Percentiles rank a stretch among this genome's conserved stretches.
These are phyloP conservation scores for Sugiyamaella japonica DNA, from an alignment of 1,139 yeast genomes.

Conservation along the genomic window DNA sequence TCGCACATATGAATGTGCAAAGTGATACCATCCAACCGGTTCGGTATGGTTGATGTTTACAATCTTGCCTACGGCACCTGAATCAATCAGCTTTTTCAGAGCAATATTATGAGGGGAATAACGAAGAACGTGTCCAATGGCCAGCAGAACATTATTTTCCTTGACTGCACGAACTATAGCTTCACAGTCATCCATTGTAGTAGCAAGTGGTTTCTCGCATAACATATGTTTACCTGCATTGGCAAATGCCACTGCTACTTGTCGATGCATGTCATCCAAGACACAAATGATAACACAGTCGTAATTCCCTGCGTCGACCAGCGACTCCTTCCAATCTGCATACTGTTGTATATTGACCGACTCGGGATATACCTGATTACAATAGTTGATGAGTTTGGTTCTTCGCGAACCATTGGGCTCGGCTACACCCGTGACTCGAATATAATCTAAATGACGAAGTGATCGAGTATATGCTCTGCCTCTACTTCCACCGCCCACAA, in stretches of 20 bases:
- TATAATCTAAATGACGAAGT: constrained; percentile 26
- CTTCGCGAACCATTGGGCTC: constrained; percentile 29
- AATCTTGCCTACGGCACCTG: constrained; percentile 32
- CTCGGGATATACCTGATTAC: constrained; percentile 5
- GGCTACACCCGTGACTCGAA: constrained; percentile 30
- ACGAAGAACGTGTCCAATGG: constrained; percentile 36
- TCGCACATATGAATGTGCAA: constrained; percentile 38
- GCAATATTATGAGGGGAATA: constrained; percentile 36
- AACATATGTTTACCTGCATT: constrained; percentile 31
- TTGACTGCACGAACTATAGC: constrained; percentile 31
- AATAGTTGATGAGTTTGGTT: constrained; percentile 20
- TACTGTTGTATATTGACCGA: constrained; percentile 23
- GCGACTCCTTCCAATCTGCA: constrained; percentile 27
- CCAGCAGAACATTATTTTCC: constrained; percentile 31
- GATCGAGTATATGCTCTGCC: constrained; percentile 31
- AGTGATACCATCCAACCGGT: constrained; percentile 38
- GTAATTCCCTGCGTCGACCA: constrained; percentile 25
- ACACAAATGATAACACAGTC: constrained; percentile 33
- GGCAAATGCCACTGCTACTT: constrained; percentile 34
- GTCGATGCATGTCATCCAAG: constrained; percentile 33
- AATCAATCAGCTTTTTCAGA: constrained; percentile 30
- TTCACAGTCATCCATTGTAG: constrained; percentile 31
- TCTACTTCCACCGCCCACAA: constrained; percentile 33
- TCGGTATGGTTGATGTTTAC: constrained; percentile 36
- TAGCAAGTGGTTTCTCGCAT: constrained; percentile 37